phyloP scores from a whole-genome alignment of 2,329 filamentous ascomycete genomes.

The Talaromyces sp. region DNA sequence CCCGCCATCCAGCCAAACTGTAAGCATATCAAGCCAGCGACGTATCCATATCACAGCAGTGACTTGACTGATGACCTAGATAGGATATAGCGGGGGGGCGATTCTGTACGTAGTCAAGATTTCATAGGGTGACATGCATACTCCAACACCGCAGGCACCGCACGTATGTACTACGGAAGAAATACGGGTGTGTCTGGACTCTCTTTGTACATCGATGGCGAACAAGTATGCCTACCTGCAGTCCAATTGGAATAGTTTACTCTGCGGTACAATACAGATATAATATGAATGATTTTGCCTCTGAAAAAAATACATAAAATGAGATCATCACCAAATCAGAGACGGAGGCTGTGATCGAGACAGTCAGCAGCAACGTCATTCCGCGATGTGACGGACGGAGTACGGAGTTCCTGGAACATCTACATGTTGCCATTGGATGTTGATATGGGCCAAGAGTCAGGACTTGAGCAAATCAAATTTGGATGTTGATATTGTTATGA shows the following conservation, averaged over 20 bases:
- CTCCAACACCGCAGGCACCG: background rate
- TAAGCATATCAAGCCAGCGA: background rate
- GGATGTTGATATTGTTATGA: background rate
- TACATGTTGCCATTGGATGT: background rate
- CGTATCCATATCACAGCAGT: background rate
- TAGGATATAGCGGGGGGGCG: background rate
- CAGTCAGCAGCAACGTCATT: constrained; percentile 9
- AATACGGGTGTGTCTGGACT: background rate
- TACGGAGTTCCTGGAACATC: background rate
- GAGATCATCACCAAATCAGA: constrained; percentile 17
- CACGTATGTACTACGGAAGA: background rate
- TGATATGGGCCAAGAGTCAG: background rate
- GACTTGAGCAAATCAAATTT: background rate
- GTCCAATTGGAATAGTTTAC: background rate
- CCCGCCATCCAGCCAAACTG: background rate
- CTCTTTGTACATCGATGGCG: background rate
- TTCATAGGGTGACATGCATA: background rate
- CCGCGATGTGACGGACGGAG: constrained; percentile 3
- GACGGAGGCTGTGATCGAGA: background rate
- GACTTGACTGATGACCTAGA: background rate
- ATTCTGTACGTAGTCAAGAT: background rate
- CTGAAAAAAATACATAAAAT: background rate
- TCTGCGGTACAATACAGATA: background rate
- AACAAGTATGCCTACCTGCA: background rate
- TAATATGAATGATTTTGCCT: too few species aligned